phyloP scores from a whole-genome alignment of 2,329 filamentous ascomycete species.

The Aspergillus aculeatus region DNA sequence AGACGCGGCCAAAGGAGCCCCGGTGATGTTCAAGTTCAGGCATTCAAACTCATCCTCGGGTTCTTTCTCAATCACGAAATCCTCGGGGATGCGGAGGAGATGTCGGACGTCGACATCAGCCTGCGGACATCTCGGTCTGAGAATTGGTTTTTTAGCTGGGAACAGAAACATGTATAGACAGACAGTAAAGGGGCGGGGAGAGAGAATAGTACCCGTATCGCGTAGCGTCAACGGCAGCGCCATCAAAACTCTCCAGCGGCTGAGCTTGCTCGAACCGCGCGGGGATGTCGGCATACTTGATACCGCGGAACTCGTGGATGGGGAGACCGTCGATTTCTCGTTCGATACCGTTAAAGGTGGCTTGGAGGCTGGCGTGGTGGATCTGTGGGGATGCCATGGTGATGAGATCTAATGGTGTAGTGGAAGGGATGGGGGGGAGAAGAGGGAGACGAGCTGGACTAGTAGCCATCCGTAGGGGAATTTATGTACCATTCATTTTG shows the following conservation, averaged over 20 bases:
- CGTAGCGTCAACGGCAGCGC: conserved; percentile 35
- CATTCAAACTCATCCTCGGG: conserved; percentile 46
- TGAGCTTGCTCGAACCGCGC: conserved; percentile 32
- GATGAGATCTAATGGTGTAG: background rate
- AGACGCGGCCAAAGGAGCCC: conserved; percentile 16
- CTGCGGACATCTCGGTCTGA: conserved; percentile 46
- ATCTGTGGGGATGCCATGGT: conserved; percentile 25
- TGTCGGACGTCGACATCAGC: conserved; percentile 43
- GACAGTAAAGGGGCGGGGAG: no score
- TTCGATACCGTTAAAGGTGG: conserved; percentile 28
- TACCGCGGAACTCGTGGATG: conserved; percentile 31
- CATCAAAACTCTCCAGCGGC: conserved; percentile 25
- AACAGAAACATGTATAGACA: no score
- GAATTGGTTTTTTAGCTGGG: background rate
- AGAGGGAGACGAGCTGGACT: no score
- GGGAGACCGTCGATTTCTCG: conserved; percentile 11
- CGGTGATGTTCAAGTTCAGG: conserved; percentile 44
- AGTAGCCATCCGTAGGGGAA: no score
- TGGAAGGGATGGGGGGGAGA: no score
- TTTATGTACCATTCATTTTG: no score
- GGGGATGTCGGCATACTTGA: conserved; percentile 33
- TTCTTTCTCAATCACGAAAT: conserved; percentile 29
- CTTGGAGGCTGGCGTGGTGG: conserved; percentile 25
- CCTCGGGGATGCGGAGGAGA: conserved; percentile 44
- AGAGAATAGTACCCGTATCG: conserved; percentile 27